Conservation (phyloP, 2,329 filamentous ascomycete genomes). For the Zymoseptoria crescenta region DNA sequence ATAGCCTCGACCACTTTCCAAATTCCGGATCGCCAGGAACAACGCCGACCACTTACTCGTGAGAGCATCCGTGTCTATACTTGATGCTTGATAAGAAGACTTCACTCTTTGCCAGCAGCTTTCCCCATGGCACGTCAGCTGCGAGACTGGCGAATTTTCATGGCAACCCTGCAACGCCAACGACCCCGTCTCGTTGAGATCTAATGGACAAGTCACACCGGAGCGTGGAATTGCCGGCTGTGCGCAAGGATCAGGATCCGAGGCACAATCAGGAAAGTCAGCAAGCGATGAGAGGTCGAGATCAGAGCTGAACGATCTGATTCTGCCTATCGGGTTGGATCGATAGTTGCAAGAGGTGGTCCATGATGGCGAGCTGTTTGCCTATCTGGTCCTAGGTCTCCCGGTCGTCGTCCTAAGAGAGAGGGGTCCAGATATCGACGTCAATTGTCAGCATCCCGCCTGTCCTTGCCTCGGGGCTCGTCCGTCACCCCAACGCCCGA, state of each 20-base stretch:
- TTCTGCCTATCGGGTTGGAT: too few species aligned
- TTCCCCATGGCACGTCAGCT: background rate
- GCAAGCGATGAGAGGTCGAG: background rate
- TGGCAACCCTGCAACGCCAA: background rate
- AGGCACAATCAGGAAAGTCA: background rate
- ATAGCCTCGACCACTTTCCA: background rate
- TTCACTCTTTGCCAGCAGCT: background rate
- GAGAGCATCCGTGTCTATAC: background rate
- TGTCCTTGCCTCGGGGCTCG: background rate
- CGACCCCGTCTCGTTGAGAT: background rate
- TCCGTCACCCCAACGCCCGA: background rate
- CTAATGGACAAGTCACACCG: background rate
- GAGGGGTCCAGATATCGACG: background rate
- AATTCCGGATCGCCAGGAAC: constrained; percentile 12
- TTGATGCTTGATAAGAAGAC: background rate
- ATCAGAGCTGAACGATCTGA: background rate
- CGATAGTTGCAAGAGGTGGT: too few species aligned
- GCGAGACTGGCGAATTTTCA: background rate
- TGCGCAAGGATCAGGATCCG: background rate
- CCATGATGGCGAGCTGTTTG: too few species aligned
- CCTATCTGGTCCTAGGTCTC: too few species aligned
- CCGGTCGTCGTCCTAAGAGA: background rate
- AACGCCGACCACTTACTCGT: background rate
- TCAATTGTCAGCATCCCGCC: background rate
- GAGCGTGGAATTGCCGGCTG: background rate